Evolutionary conservation across 306 rosid genomes (phyloP), one percentile per base, ranked within the genome.

Genomic region (Prunus mira): DNA sequence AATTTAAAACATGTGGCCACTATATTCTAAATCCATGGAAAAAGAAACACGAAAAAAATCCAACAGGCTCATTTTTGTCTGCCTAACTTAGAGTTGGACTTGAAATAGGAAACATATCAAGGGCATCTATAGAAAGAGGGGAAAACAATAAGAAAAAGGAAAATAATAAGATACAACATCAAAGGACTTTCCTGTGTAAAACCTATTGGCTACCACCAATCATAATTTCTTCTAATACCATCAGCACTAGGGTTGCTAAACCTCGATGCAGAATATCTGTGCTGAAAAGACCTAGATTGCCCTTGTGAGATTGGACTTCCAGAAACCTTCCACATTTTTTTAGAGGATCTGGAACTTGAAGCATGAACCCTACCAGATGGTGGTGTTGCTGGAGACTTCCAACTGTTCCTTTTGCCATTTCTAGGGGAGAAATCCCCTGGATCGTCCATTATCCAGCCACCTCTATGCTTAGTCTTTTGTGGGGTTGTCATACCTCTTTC

Each of bases 381-480:
- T 78, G 90, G 84, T 78, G 90, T 77, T 75, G 78, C 84, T 0
- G 87, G 83, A 41, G 83, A 75, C 79, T 66, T 84, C 88, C 85
- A 55, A 34, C 78, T 38, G 61, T 60, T 85, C 67, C 72, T 73
- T 27, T 56, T 63, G 76, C 80, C 75, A 38, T 64, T 82, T 13
- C 71, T 54, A 72, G 71, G 71, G 74, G 86, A 86, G 72, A 73
- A 85, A 68, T 91, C 91, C 38, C 50, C 56, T 50, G 84, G 82
- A 84, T 83, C 84, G 52, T 89, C 89, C 46, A 18, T 12, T 14
- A 76, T 80, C 96, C 89, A 84, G 13, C 87, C 86, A 79, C 91
- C 88, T 81, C 79, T 80, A 18, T 27, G 81, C 80, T 82, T 88
- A 3, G 88, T 68, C 72, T 82, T 87, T 72, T 64, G 79, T 27